Base-by-base conservation (phyloP, 2,329 filamentous ascomycete genomes). In the Daldinia eschscholtzii region DNA sequence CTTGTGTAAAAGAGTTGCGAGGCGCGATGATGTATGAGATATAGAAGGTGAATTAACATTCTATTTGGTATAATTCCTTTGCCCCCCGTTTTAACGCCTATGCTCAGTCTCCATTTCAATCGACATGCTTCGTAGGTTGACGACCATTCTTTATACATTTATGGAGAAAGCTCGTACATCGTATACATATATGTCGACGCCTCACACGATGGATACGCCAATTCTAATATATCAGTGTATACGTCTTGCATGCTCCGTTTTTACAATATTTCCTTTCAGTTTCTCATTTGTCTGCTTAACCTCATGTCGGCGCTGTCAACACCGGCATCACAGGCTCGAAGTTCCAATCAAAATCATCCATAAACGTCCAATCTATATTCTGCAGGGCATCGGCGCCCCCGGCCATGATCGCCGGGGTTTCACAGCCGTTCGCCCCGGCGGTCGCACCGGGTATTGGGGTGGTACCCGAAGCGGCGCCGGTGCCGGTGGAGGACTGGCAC, bases 311-410 rank as follows among this genome's bases (percentile, higher is more conserved):
- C n/a, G 60, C 69, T 28, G 66, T 37, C 4, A 68, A 1, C 30
- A 66, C 68, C 48, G 73, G 65, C 10, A 74, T 69, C 7, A 60
- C 65, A 18, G 72, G 67, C 53, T 74, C 75, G 12, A 77, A 75
- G 58, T 59, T 75, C 76, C 76, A 78, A 26, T 78, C 76, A 37
- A 78, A 78, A 48, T 79, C 77, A 18, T 78, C 77, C 76, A 79
- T 76, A 50, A 79, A 78, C 6, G 69, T 75, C 77, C 77, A 79
- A 57, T 78, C 77, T 35, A 79, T 78, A 41, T 70, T 72, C 39
- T 74, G 70, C 57, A 75, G 42, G 30, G 67, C 64, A 41, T 73
- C 73, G 4, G 50, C 64, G 41, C 50, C 61, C 41, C 35, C 68
- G 26, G 44, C 58, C 30, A 67, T 50, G 12, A 59, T 59, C 2